Base-by-base conservation (phyloP, 192 early-diverging fungal species). In the Umbelopsis ramanniana region DNA sequence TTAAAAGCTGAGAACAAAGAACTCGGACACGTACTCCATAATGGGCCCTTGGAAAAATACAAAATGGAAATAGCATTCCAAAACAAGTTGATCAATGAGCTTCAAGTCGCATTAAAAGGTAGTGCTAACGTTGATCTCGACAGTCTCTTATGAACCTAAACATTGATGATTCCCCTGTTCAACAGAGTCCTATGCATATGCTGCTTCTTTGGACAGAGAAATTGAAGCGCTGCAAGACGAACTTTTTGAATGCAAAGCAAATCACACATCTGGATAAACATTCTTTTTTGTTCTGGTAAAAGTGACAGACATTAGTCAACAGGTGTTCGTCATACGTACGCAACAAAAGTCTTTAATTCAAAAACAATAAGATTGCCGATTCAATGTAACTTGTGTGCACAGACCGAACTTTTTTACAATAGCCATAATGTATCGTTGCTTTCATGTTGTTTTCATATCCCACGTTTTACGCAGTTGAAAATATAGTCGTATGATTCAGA, bases 1-100 rank as follows among this genome's bases (percentile, higher is more conserved):
- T 29, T 78, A n/a, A 71, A 70, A 46, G 17, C 52, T 7, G 76
- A 78, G 24, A 78, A 78, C 52, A 72, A 74, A 54, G 76, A 78
- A 52, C 45, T 78, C n/a, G 76, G 76, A 15, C 67, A 71, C n/a
- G 67, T 69, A 17, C 67, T 78, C 43, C 67, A 71, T n/a, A 72
- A 73, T 53, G 76, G 76, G 0, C 35, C 52, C 19, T 67, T 78
- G 19, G 76, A 78, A 43, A 71, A 78, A 48, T 70, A 78, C 55
- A 66, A 74, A 60, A 22, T 78, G 10, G 76, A 78, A 38, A 72
- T 74, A 35, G 67, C 72, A 14, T 43, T 78, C 33, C 76, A 78
- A 50, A 38, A 66, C 14, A 68, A 73, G 38, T 24, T 78, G 23
- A 78, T 78, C 26, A 48, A 63, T 52, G 72, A 78, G 68, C 46